Evolutionary conservation across 2,329 filamentous ascomycete genomes (phyloP).

Genomic region (Blastomyces percursus): DNA sequence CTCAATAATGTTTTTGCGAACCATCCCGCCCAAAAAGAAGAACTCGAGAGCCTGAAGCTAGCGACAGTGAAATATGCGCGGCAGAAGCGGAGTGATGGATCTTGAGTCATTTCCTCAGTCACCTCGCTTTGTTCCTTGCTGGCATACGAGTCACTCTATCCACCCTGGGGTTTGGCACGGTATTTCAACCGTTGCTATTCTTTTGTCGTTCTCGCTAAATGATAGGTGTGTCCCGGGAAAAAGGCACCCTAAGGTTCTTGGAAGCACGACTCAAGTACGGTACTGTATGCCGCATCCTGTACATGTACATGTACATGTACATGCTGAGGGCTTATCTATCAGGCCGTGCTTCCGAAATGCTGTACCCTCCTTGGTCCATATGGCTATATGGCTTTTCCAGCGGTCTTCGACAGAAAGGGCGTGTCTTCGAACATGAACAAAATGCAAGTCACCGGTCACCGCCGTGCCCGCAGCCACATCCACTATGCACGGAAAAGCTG

Average conservation of each 20-base stretch:
- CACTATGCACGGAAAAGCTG: background rate
- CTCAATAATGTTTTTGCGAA: background rate
- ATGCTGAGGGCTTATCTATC: background rate
- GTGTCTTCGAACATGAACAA: background rate
- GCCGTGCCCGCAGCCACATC: background rate
- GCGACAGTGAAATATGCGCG: background rate
- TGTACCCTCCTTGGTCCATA: background rate
- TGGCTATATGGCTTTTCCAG: background rate
- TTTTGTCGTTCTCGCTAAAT: too few relatives aligned
- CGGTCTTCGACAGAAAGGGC: background rate
- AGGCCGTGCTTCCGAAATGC: background rate
- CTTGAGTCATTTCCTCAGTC: background rate
- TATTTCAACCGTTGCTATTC: background rate
- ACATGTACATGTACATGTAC: too few relatives aligned
- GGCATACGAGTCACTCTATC: background rate
- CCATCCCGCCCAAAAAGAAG: background rate
- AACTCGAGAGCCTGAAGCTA: background rate
- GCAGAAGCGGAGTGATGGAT: background rate
- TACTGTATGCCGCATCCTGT: too few relatives aligned
- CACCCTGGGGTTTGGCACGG: background rate
- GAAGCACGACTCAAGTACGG: background rate
- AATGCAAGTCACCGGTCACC: background rate
- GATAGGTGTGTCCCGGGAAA: background rate
- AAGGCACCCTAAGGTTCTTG: background rate
- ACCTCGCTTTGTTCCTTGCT: background rate